These are phyloP conservation scores for Ambrosiella cleistominuta DNA, from an alignment of 2,329 filamentous ascomycete genomes.

Conservation along the genomic window DNA sequence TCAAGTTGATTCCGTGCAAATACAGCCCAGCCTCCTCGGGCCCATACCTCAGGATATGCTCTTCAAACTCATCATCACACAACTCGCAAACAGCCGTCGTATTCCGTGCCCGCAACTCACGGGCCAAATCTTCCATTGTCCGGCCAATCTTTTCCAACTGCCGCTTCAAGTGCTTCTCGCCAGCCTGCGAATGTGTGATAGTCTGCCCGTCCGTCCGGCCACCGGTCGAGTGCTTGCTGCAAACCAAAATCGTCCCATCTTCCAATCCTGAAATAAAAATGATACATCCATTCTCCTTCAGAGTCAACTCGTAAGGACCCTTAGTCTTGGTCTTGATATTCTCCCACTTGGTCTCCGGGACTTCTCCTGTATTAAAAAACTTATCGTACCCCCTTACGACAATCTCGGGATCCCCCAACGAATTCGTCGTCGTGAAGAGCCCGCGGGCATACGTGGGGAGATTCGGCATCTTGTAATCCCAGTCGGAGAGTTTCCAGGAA, in stretches of 20 bases:
- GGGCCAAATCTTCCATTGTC: slow-evolving; percentile 60
- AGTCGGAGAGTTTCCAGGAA: slow-evolving; percentile 88
- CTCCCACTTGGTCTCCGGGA: slow-evolving; percentile 63
- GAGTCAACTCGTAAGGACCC: slow-evolving; percentile 83
- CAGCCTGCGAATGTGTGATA: slow-evolving; percentile 67
- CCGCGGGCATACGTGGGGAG: slow-evolving; percentile 87
- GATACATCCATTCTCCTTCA: slow-evolving; percentile 99
- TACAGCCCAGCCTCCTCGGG: slow-evolving; percentile 76
- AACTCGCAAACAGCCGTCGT: slow-evolving; percentile 90
- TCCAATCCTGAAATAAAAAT: slow-evolving; percentile 90
- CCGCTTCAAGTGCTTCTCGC: slow-evolving; percentile 63
- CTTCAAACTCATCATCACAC: slow-evolving; percentile 90
- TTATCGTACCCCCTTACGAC: slow-evolving; percentile 89
- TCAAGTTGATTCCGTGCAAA: slow-evolving; percentile 89
- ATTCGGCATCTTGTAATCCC: slow-evolving; percentile 79
- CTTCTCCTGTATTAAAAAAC: slow-evolving; percentile 89
- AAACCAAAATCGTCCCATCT: slow-evolving; percentile 80
- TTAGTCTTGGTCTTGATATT: slow-evolving; percentile 59
- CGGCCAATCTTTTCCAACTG: slow-evolving; percentile 66
- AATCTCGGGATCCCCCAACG: slow-evolving; percentile 51
- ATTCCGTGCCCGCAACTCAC: slow-evolving; percentile 60
- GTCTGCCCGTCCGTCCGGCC: slow-evolving; percentile 47
- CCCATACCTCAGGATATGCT: slow-evolving; percentile 84
- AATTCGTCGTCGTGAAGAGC: slow-evolving; percentile 64
- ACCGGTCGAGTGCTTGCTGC: slow-evolving; percentile 95